Evolutionary conservation across 257 asterid species (phyloP), one percentile per base, ranked within the genome.

Genomic region (Apocynum venetum): DNA sequence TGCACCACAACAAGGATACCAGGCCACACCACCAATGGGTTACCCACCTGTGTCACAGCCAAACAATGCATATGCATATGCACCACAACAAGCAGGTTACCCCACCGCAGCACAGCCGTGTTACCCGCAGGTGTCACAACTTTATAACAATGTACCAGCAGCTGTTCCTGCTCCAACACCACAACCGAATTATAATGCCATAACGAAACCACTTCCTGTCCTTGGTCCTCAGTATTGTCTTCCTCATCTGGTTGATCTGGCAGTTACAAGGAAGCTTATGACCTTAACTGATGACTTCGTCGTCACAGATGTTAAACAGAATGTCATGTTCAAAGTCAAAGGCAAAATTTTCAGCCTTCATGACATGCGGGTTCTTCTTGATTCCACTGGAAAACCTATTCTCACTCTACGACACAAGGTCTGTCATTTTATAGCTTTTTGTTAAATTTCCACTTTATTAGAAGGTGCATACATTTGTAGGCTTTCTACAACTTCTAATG

Each of bases 321-420:
- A 79, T 53, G 1, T 17, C 31, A 36, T 80, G 64, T 79, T 83
- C 38, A 79, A 72, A 59, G 79, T 73, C 19, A 76, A 77, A 52
- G 83, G 81, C 79, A 72, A 65, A 31, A 0, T 72, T 31, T 52
- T 72, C 36, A 72, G 64, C 66, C 64, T 83, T n/a, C 86, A 68
- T 8, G 79, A 76, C 67, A 68, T 61, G 8, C 76, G 81, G 4
- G 49, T 73, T 36, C 49, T 83, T 40, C 60, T 65, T 36, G 85
- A 82, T 44, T 77, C 83, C 7, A 51, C 76, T 8, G 76, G 74
- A 1, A 71, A 53, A 19, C 83, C 83, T 15, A 3, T 79, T 40
- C 1, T 79, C 60, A 75, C 85, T 36, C 73, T 82, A 7, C 75
- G 72, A 11, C 71, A 46, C 0, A 81, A 81, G 85, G 85, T 77